phyloP scores from a whole-genome alignment of 108 stramenopile genomes.

The Thalassiosira profunda region DNA sequence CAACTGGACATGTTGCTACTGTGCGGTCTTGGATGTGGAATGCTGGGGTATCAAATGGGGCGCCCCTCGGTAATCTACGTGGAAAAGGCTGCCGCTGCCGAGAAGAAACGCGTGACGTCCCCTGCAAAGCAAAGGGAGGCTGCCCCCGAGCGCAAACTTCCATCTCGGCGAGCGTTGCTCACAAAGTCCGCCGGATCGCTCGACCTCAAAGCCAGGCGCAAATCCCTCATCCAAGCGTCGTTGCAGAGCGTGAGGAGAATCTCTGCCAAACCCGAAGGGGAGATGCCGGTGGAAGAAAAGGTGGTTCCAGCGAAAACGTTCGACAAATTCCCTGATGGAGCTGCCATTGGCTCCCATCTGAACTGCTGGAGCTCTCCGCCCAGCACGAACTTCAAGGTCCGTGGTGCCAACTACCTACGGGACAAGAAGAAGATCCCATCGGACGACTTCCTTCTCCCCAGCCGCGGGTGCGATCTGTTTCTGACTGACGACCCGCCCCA shows the following conservation, averaged over 20 bases:
- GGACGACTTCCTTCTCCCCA: slow-evolving; percentile 63
- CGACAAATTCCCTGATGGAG: slow-evolving; percentile 64
- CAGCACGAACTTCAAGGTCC: slow-evolving; percentile 66
- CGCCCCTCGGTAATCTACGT: background rate
- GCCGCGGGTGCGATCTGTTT: slow-evolving; percentile 83
- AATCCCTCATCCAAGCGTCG: slow-evolving; percentile 31
- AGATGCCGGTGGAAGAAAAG: background rate
- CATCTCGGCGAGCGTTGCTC: background rate
- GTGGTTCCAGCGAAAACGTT: slow-evolving; percentile 43
- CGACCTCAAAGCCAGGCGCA: too few species aligned
- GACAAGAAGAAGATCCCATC: slow-evolving; percentile 82
- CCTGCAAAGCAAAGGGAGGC: too few species aligned
- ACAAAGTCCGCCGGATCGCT: too few species aligned
- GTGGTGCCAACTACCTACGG: slow-evolving; percentile 74
- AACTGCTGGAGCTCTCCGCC: slow-evolving; percentile 83
- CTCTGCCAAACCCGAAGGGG: background rate
- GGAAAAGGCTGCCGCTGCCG: too few species aligned
- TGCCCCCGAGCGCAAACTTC: background rate
- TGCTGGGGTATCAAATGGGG: slow-evolving; percentile 34
- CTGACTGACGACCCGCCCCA: slow-evolving; percentile 80
- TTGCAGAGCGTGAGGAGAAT: background rate
- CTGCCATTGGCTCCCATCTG: slow-evolving; percentile 62
- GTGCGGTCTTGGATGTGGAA: slow-evolving; percentile 20
- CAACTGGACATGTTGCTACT: slow-evolving; percentile 24
- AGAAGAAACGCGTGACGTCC: too few species aligned